Evolutionary conservation across 306 rosid genomes (phyloP), one percentile per base, ranked within the genome.

Genomic region (Medicago lupulina): DNA sequence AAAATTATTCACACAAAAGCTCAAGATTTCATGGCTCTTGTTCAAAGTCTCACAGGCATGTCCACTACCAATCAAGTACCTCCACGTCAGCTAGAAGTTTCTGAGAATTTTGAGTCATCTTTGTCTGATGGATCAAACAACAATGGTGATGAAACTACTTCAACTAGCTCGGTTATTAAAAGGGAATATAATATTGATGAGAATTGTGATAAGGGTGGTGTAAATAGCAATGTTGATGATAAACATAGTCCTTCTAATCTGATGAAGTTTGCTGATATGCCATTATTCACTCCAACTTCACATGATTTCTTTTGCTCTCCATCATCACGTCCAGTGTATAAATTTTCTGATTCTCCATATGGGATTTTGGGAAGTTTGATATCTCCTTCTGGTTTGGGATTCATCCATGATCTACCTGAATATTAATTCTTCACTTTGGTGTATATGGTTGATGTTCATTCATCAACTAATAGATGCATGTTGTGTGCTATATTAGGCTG

Each of bases 11-110:
- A 92, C 78, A 81, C 96, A 0, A 85, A 87, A 44, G 73, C 97
- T 0, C 82, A 83, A 6, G 90, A 95, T 50, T 95, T 95, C 87
- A 92, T 90, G 97, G 86, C 93, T 28, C 75, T 95, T 15, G 98
- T 95, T 25, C 97, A 95, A 17, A 90, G 85, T 65, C 98, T 95
- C 57, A 95, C 98, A 6, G 98, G 98, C 13, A 70, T 15, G 63
- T 38, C n/a, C 15, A 47, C 9, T 9, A 55, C 76, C 76, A 58
- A 58, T 23, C n/a, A 23, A 58, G 9, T 23, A 40, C 15, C 38
- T 51, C 25, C 15, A 36, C 43, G 40, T 23, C 19, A 70, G 10
- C 75, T 69, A 14, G 77, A 78, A 43, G 49, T 46, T 2, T 75
- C 84, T 9, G 71, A 76, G 47, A 83, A 79, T 38, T 66, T 76